Evolutionary conservation across 176 grass and related monocot species (phyloP).

Genomic region (Juncus inflexus): DNA sequence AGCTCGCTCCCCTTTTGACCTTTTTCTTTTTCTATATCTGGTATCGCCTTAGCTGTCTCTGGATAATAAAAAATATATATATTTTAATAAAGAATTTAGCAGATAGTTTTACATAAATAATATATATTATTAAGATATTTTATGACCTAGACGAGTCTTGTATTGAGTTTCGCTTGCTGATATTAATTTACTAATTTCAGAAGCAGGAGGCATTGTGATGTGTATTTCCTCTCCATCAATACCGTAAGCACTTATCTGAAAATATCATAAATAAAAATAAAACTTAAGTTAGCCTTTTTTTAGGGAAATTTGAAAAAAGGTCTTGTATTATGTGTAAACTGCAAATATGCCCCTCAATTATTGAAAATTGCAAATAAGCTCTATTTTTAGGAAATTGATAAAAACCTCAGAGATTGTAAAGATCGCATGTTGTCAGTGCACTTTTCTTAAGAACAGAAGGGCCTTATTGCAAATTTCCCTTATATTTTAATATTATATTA

Average conservation of each 20-base stretch:
- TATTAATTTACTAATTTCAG: constrained; percentile 53
- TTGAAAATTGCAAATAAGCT: not conserved
- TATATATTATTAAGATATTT: not conserved
- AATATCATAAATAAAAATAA: constrained; percentile 12
- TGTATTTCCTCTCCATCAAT: constrained; percentile 72
- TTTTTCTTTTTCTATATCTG: constrained; percentile 41
- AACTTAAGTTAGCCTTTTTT: constrained; percentile 1
- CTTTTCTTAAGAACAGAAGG: too few relatives aligned
- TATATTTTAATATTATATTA: too few relatives aligned
- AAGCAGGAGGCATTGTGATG: constrained; percentile 55
- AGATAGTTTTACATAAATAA: not conserved
- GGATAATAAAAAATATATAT: constrained; percentile 10
- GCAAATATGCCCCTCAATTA: too few relatives aligned
- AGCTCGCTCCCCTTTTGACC: constrained; percentile 63
- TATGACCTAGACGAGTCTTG: constrained; percentile 55
- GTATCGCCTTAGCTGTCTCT: constrained; percentile 65
- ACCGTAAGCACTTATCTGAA: constrained; percentile 61
- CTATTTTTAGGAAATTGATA: not conserved
- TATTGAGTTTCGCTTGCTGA: constrained; percentile 49
- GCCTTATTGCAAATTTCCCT: too few relatives aligned
- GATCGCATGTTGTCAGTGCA: too few relatives aligned
- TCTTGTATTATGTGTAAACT: too few relatives aligned
- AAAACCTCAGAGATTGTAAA: too few relatives aligned
- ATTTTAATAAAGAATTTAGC: not conserved
- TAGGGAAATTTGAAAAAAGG: too few relatives aligned